phyloP scores from a whole-genome alignment of 169 alveolate species.

The Plasmodium knowlesi region DNA sequence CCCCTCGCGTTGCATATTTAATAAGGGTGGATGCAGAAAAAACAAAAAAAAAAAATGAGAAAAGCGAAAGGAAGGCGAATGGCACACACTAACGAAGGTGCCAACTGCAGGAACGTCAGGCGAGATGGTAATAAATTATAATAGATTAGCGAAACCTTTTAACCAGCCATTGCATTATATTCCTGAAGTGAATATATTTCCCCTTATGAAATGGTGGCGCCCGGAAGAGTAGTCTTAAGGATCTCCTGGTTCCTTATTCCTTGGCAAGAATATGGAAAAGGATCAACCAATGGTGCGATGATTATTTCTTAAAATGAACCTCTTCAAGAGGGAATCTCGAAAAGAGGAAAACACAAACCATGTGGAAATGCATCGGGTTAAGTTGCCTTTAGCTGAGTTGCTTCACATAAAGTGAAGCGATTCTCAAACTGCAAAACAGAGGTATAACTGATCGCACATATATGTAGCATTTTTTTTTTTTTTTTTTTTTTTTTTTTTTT shows the following conservation, averaged over 20 bases:
- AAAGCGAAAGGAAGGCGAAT: not conserved
- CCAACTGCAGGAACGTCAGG: too few relatives aligned
- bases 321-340: not conserved
- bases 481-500: not conserved
- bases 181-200: not conserved
- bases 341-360: not conserved
- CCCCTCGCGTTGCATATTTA: not conserved
- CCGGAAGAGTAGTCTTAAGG: not conserved
- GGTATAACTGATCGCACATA: not conserved
- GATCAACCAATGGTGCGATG: not conserved
- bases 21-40: not conserved
- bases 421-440: not conserved
- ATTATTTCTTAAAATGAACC: not conserved
- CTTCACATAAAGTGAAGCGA: not conserved
- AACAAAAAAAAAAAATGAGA: too few relatives aligned
- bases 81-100: not conserved
- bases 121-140: not conserved
- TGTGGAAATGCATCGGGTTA: not conserved
- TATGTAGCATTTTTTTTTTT: not conserved
- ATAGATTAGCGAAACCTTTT: not conserved
- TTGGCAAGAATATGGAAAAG: not conserved
- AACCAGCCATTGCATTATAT: not conserved
- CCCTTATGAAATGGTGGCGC: not conserved
- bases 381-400: not conserved
- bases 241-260: not conserved